Percentiles rank a stretch among this genome's conserved stretches.
phyloP scores from a whole-genome alignment of 139 green algal species.

The Chlamydomonas eustigma region DNA sequence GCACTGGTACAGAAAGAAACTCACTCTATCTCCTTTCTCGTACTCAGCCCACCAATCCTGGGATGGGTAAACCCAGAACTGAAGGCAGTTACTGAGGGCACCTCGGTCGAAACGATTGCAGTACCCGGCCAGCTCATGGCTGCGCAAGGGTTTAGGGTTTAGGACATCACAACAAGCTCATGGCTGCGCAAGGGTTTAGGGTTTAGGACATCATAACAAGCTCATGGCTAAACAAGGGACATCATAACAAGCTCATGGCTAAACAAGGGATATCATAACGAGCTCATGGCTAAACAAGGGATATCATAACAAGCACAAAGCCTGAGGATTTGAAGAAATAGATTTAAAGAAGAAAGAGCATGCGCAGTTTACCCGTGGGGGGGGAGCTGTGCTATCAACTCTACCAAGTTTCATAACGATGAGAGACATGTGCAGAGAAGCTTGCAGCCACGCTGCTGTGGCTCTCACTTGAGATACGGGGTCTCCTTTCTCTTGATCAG shows the following conservation, averaged over 20 bases:
- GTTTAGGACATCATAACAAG: not conserved
- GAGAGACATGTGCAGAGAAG: no score
- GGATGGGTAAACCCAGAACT: slow-evolving; percentile 29
- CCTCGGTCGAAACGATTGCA: slow-evolving; percentile 42
- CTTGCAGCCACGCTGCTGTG: no score
- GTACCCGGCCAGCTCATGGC: slow-evolving; percentile 30
- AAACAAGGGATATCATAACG: no score
- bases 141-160: not conserved
- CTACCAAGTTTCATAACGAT: no score
- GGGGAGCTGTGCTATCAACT: no score
- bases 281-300: no score
- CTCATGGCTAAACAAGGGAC: slow-evolving; percentile 15
- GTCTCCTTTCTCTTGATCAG: slow-evolving; percentile 45
- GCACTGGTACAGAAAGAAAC: no score
- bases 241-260: slow-evolving; percentile 19
- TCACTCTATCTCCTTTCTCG: slow-evolving; percentile 28
- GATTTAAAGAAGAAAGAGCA: no score
- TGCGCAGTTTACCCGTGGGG: no score
- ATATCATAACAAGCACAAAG: no score
- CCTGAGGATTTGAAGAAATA: no score
- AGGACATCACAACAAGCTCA: slow-evolving; percentile 18
- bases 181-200: not conserved
- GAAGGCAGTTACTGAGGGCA: slow-evolving; percentile 19
- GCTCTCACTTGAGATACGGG: slow-evolving; percentile 39
- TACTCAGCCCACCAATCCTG: slow-evolving; percentile 27